phyloP scores from a whole-genome alignment of 2,329 filamentous ascomycete genomes.

The Cladorrhinum sp. region DNA sequence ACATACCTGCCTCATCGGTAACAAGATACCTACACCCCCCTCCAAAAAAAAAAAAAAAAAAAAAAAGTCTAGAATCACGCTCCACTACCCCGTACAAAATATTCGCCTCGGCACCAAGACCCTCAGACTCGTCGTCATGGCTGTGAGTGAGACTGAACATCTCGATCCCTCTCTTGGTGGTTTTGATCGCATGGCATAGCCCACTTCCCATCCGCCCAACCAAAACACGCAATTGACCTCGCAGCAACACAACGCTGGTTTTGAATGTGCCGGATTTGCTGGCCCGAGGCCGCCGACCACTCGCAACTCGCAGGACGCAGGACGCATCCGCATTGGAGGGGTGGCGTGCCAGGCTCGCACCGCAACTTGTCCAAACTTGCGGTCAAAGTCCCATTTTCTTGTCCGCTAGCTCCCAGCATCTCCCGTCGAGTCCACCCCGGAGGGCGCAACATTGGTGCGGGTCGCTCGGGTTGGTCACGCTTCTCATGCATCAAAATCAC shows the following conservation, averaged over 20 bases:
- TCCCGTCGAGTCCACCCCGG: not conserved
- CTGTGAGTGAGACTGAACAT: not conserved
- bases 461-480: constrained; percentile 3
- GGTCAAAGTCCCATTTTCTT: constrained; percentile 17
- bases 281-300: constrained; percentile 17
- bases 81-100: too few species aligned
- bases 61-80: not conserved
- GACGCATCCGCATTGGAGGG: not conserved
- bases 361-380: constrained; percentile 23
- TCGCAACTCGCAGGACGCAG: not conserved
- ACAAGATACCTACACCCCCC: not conserved
- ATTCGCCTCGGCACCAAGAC: too few species aligned
- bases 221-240: not conserved
- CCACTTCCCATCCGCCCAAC: not conserved
- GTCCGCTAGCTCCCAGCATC: constrained; percentile 9
- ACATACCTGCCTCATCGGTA: not conserved
- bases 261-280: not conserved
- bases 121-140: not conserved
- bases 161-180: not conserved
- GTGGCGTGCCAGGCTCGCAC: constrained; percentile 19
- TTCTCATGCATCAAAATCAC: not conserved
- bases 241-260: not conserved
- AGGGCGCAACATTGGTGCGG: not conserved
- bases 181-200: not conserved
- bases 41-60: too few species aligned